These are phyloP conservation scores for Aspergillus nomiae DNA, from an alignment of 2,329 filamentous ascomycete species.

Conservation along the genomic window DNA sequence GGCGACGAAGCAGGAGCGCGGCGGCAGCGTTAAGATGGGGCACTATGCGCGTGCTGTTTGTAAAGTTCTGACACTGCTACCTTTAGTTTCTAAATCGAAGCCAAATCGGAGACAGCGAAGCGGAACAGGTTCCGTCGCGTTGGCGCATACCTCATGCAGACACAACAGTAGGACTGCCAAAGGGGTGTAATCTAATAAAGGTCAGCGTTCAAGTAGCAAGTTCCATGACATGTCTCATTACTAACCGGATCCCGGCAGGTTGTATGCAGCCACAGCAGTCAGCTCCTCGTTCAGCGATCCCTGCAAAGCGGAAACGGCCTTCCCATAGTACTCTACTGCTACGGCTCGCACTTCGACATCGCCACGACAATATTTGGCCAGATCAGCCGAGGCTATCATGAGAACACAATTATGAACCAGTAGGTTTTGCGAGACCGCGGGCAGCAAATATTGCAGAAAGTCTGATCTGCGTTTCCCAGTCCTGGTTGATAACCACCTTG, in stretches of 20 bases:
- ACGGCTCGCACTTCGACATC: slow-evolving; percentile 2
- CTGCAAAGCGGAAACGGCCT: slow-evolving; percentile 4
- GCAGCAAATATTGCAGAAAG: slow-evolving; percentile 5
- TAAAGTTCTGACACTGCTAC: slow-evolving; percentile 11
- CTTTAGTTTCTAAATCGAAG: neutral
- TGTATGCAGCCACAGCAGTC: neutral
- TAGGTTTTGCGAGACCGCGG: neutral
- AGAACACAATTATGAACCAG: slow-evolving; percentile 7
- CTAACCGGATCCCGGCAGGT: neutral
- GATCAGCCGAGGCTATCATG: slow-evolving; percentile 7
- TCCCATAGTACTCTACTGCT: slow-evolving; percentile 12
- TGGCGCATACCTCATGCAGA: slow-evolving; percentile 10
- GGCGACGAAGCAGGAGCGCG: slow-evolving; percentile 3
- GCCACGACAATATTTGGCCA: slow-evolving; percentile 8
- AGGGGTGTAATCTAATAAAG: slow-evolving; percentile 3
- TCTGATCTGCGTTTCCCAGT: slow-evolving; percentile 1
- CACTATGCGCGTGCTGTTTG: slow-evolving; percentile 2
- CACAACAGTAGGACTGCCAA: slow-evolving; percentile 10
- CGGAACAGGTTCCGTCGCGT: neutral
- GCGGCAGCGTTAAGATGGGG: slow-evolving; percentile 14
- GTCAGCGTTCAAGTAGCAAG: neutral
- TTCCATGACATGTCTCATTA: neutral
- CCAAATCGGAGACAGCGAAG: neutral
- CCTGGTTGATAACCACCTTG: slow-evolving; percentile 10
- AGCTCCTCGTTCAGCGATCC: neutral